These are phyloP conservation scores for Epithele typhae DNA, from an alignment of 768 basidiomycete genomes.

Conservation along the genomic window DNA sequence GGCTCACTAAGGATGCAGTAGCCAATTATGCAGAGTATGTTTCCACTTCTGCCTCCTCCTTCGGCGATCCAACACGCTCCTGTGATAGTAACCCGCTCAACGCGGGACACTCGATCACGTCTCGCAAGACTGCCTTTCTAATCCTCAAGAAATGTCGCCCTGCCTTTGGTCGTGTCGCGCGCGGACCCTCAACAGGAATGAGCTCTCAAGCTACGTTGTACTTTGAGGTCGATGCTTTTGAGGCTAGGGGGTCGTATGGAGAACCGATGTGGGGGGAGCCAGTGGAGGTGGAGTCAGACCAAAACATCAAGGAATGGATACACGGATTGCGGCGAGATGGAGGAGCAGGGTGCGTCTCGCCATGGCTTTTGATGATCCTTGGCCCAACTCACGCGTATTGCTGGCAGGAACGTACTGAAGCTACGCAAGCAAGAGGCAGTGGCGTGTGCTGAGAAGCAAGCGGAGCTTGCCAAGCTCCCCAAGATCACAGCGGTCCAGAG, in stretches of 20 bases:
- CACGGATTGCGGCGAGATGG: constrained; percentile 51
- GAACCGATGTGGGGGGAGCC: constrained; percentile 52
- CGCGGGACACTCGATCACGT: constrained; percentile 32
- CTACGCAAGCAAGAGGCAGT: constrained; percentile 32
- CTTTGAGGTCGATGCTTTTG: constrained; percentile 47
- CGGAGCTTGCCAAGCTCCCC: neutral
- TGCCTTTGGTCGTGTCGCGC: constrained; percentile 50
- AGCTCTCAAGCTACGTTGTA: constrained; percentile 38
- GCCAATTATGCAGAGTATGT: constrained; percentile 34
- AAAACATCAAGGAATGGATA: constrained; percentile 46
- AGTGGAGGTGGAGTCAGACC: constrained; percentile 35
- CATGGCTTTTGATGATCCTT: neutral
- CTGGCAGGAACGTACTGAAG: constrained; percentile 41
- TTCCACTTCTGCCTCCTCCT: neutral
- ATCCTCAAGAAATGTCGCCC: constrained; percentile 46
- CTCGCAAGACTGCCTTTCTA: constrained; percentile 43
- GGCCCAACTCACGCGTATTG: neutral
- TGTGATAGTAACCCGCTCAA: constrained; percentile 13
- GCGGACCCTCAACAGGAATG: constrained; percentile 35
- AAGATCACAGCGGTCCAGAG: neutral
- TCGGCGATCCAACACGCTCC: neutral
- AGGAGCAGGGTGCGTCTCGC: constrained; percentile 52
- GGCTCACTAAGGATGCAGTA: constrained; percentile 51
- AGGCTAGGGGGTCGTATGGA: constrained; percentile 37
- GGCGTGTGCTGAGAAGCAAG: neutral